Evolutionary conservation across 164 flowering plant species (phyloP).

Genomic region (Annona cherimola): DNA sequence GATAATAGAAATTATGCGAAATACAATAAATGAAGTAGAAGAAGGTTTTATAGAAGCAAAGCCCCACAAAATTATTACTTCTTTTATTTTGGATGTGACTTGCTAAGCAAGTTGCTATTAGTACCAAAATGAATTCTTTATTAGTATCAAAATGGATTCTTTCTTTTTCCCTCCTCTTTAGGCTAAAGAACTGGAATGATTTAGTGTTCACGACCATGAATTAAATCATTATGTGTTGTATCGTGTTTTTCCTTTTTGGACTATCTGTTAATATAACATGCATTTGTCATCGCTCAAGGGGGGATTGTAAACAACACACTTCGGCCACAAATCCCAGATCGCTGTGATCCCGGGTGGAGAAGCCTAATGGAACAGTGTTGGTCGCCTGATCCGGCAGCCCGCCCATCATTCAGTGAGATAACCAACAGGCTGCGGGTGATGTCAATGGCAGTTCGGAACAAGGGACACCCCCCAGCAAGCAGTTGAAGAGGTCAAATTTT

Average conservation of each 20-base stretch:
- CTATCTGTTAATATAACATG: slow-evolving; percentile 1
- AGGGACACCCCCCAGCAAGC: slow-evolving; percentile 20
- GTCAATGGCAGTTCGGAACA: slow-evolving; percentile 40
- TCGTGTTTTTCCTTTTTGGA: background rate
- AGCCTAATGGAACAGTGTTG: slow-evolving; percentile 80
- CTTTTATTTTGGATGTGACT: too few relatives aligned
- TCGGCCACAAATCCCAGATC: slow-evolving; percentile 64
- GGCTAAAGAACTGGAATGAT: too few relatives aligned
- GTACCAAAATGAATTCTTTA: too few relatives aligned
- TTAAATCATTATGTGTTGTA: background rate
- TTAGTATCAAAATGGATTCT: too few relatives aligned
- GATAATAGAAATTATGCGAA: too few relatives aligned
- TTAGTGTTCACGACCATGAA: background rate
- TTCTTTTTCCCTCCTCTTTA: too few relatives aligned
- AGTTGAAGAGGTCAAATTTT: slow-evolving; percentile 9
- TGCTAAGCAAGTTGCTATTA: too few relatives aligned
- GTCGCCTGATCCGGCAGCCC: slow-evolving; percentile 60
- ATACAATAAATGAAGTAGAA: too few relatives aligned
- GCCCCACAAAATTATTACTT: too few relatives aligned
- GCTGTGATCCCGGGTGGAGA: slow-evolving; percentile 74
- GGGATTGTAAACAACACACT: slow-evolving; percentile 77
- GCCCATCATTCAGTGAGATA: slow-evolving; percentile 81
- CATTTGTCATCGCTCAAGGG: slow-evolving; percentile 32
- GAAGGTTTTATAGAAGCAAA: too few relatives aligned
- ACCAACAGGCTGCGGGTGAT: slow-evolving; percentile 51